These are phyloP conservation scores for Scheffersomyces parashehatae DNA, from an alignment of 1,139 yeast species.

Conservation along the genomic window DNA sequence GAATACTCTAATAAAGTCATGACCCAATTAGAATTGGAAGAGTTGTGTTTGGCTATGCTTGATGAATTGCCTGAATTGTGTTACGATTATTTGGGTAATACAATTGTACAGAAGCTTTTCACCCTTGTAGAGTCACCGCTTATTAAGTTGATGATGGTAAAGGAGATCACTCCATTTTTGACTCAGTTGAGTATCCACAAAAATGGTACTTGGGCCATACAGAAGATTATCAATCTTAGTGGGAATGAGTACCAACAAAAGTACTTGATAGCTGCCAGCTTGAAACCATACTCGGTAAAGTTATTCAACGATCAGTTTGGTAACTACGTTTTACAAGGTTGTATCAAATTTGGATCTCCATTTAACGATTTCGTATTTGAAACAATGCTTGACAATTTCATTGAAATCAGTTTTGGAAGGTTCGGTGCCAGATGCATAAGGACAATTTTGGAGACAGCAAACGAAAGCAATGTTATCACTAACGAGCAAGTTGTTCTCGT, in stretches of 20 bases:
- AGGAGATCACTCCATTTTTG: slow-evolving; percentile 73
- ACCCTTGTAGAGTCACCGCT: slow-evolving; percentile 65
- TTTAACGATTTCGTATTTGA: slow-evolving; percentile 90
- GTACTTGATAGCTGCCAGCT: slow-evolving; percentile 63
- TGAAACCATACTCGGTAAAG: slow-evolving; percentile 81
- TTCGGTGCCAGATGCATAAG: slow-evolving; percentile 95
- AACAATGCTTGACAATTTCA: slow-evolving; percentile 73
- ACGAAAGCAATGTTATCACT: slow-evolving; percentile 45
- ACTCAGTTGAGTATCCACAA: slow-evolving; percentile 95
- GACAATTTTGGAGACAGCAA: slow-evolving; percentile 79
- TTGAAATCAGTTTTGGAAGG: slow-evolving; percentile 83
- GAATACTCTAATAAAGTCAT: slow-evolving; percentile 12
- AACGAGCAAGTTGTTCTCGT: slow-evolving; percentile 71
- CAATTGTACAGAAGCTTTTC: slow-evolving; percentile 90
- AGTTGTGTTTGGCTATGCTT: slow-evolving; percentile 78
- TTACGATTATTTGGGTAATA: slow-evolving; percentile 92
- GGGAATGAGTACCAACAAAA: slow-evolving; percentile 65
- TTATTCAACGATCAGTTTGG: slow-evolving; percentile 95
- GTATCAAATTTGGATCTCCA: slow-evolving; percentile 84
- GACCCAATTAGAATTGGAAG: slow-evolving; percentile 67
- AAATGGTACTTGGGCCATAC: slow-evolving; percentile 99
- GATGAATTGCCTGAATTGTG: slow-evolving; percentile 89
- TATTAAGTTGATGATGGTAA: slow-evolving; percentile 78
- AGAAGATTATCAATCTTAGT: slow-evolving; percentile 79
- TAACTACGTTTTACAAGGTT: slow-evolving; percentile 92